Evolutionary conservation across 2,329 filamentous ascomycete genomes (phyloP).

Genomic region (Colletotrichum paranaense): DNA sequence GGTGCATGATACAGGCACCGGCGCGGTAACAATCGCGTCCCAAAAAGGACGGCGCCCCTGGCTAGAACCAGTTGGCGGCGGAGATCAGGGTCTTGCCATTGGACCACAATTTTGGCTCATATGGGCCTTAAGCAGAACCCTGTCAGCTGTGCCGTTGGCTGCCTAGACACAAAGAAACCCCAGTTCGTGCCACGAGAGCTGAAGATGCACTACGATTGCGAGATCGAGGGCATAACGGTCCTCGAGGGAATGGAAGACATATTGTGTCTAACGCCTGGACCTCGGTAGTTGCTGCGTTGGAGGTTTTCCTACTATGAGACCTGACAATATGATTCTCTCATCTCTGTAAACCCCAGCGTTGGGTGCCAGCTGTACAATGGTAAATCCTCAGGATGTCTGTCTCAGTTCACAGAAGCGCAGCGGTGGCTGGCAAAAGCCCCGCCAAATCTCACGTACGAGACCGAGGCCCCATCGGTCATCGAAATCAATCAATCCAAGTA

Average conservation of each 20-base stretch:
- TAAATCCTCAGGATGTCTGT: not conserved
- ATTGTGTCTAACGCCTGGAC: not conserved
- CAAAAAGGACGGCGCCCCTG: conserved; percentile 1
- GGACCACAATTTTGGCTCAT: conserved; percentile 4
- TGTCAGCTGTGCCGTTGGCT: conserved; percentile 17
- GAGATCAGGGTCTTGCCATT: conserved; percentile 18
- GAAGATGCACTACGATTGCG: not conserved
- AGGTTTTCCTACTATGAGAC: not conserved
- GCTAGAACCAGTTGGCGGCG: not conserved
- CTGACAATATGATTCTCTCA: not conserved
- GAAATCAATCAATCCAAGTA: not conserved
- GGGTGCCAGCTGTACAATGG: not conserved
- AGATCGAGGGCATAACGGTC: too few species aligned
- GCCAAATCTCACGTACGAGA: not conserved
- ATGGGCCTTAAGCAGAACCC: conserved; percentile 7
- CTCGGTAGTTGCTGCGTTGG: not conserved
- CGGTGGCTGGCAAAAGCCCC: not conserved
- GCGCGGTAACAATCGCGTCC: not conserved
- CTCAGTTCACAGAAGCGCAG: not conserved
- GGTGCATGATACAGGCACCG: conserved; percentile 3
- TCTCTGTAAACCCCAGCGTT: not conserved
- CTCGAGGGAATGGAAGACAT: not conserved
- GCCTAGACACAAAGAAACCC: conserved; percentile 7
- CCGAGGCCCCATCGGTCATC: not conserved
- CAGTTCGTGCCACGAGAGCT: not conserved